phyloP scores from a whole-genome alignment of 441 rosid species.

The Daphne laureola region DNA sequence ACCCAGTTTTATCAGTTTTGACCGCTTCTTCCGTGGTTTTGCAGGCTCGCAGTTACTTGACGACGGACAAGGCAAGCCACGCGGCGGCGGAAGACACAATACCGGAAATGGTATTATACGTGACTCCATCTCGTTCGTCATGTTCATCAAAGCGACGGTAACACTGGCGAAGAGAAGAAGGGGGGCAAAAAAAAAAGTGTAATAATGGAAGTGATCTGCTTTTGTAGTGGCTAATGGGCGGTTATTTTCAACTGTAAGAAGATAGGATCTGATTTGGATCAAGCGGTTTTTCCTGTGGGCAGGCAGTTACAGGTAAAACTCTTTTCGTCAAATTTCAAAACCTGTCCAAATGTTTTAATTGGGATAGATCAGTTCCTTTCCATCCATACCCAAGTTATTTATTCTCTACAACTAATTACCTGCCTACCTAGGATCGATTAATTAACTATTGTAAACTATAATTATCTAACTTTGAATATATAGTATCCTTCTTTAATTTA shows the following conservation, averaged over 20 bases:
- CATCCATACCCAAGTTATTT: too few species aligned
- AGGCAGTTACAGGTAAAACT: slow-evolving; percentile 1
- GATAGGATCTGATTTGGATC: slow-evolving; percentile 12
- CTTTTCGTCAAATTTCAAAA: too few species aligned
- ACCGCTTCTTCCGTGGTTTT: slow-evolving; percentile 48
- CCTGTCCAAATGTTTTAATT: too few species aligned
- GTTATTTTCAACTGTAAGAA: slow-evolving; percentile 20
- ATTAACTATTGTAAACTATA: too few species aligned
- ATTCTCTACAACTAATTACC: too few species aligned
- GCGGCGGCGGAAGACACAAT: slow-evolving; percentile 23
- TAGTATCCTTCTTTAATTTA: too few species aligned
- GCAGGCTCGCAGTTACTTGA: slow-evolving; percentile 19
- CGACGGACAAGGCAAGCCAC: slow-evolving; percentile 15
- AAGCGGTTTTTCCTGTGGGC: slow-evolving; percentile 28
- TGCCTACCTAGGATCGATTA: too few species aligned
- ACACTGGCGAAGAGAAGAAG: neutral
- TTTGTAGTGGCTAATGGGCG: slow-evolving; percentile 25
- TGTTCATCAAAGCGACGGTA: slow-evolving; percentile 5
- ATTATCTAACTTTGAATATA: too few species aligned
- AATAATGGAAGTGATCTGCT: slow-evolving; percentile 17
- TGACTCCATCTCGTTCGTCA: slow-evolving; percentile 26
- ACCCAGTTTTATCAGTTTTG: slow-evolving; percentile 32
- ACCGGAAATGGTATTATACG: slow-evolving; percentile 27
- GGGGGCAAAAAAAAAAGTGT: slow-evolving; percentile 26
- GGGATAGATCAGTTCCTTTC: too few species aligned